A percentile compares a stretch with the other conserved stretches of the same genome.
These are phyloP conservation scores for Arthrobotrys megalospora DNA, from an alignment of 2,329 filamentous ascomycete genomes.

Conservation along the genomic window DNA sequence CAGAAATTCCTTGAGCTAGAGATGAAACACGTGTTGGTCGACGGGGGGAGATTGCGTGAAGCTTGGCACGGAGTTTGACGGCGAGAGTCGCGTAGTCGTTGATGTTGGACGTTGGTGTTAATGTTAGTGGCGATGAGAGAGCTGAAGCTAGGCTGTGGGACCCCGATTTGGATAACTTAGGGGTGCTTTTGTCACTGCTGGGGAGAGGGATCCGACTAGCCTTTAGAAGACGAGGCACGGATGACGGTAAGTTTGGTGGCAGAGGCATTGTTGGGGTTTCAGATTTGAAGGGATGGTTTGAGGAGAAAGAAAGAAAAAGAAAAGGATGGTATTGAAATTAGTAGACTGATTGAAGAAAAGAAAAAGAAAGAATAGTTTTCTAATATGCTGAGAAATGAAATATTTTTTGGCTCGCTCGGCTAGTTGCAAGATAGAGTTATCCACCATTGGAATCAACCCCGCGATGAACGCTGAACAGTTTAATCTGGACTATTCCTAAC, in stretches of 20 bases:
- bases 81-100: conserved; percentile 22
- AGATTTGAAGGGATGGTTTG: background rate
- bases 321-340: background rate
- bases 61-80: conserved; percentile 22
- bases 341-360: no score
- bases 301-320: background rate
- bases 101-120: background rate
- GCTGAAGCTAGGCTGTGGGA: background rate
- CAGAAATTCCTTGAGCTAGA: background rate
- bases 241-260: background rate
- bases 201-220: conserved; percentile 30
- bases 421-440: no score
- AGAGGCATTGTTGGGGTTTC: background rate
- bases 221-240: background rate
- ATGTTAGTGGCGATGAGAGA: background rate
- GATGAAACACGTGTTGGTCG: background rate
- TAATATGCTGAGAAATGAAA: no score
- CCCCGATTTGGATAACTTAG: background rate
- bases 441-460: no score
- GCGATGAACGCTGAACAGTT: no score
- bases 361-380: no score
- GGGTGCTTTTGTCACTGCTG: background rate
- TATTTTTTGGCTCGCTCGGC: no score
- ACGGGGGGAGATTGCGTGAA: conserved; percentile 33
- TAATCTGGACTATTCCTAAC: no score